Base-by-base conservation (phyloP, 441 rosid species). In the Pelargonium myrrhifolium region DNA sequence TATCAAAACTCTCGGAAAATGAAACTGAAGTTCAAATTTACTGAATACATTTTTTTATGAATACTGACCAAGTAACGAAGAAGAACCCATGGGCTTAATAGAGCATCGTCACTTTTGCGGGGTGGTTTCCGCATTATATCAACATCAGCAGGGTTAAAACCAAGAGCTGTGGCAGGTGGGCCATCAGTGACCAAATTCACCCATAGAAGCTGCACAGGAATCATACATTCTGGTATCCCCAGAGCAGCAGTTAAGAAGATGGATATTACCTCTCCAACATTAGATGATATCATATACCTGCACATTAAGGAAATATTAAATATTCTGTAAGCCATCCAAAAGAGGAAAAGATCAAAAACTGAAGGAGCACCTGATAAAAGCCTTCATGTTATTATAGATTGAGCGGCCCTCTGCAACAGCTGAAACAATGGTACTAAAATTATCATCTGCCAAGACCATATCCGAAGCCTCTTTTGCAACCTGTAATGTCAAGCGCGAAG, bases 281-380 rank as follows among this genome's bases (percentile, higher is more conserved):
- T 82, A 66, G 86, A 82, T 24, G 85, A 82, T 65, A 82, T 82
- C 85, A 82, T 82, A 74, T 82, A 82, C 80, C 83, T 82, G 78
- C 68, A 65, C 45, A 40, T 49, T 15, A 17, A 12, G 43, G 26
- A 56, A 12, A 18, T 39, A 18, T 18, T 53, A 53, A 18, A 28
- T 14, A 35, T 7, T 9, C n/a, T 28, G 7, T 63, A 47, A 11
- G 43, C 76, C 22, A 53, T 10, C 20, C 18, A 9, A 8, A 21
- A 53, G 24, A 1, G 1, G 20, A 17, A 17, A 53, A 53, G 59
- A 53, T 56, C 14, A 56, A 22, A 56, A 20, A 56, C 28, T 11
- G 6, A 53, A 4, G 49, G 59, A 17, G 39, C 10, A 56, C 84
- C 84, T 75, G 73, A 82, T 80, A 69, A 82, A 82, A 56, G 86